Percentiles rank a stretch among this genome's conserved stretches.
phyloP scores from a whole-genome alignment of 2,329 filamentous ascomycete species.

The Fusarium gaditjirri region DNA sequence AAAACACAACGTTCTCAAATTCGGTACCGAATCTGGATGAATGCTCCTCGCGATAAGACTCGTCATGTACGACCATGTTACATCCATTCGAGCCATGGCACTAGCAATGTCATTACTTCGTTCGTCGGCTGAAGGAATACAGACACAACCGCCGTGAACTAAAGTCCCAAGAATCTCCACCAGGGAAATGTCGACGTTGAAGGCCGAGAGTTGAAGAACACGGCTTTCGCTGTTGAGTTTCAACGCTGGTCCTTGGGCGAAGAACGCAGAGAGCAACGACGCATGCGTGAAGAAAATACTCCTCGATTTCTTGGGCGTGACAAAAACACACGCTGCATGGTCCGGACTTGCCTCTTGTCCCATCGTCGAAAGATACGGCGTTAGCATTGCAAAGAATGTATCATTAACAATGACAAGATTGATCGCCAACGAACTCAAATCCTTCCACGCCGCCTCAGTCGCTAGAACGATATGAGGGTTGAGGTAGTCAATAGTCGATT shows the following conservation, averaged over 20 bases:
- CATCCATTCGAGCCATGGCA: constrained; percentile 61
- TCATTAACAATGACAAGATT: constrained; percentile 57
- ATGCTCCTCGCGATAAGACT: constrained; percentile 65
- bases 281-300: constrained; percentile 72
- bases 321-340: constrained; percentile 69
- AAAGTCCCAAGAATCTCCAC: constrained; percentile 64
- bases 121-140: constrained; percentile 64
- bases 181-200: constrained; percentile 64
- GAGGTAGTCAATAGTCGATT: constrained; percentile 57
- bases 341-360: constrained; percentile 52
- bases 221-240: constrained; percentile 62
- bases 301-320: constrained; percentile 66
- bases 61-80: constrained; percentile 66
- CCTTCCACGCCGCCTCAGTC: constrained; percentile 54
- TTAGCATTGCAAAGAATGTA: constrained; percentile 52
- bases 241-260: constrained; percentile 61
- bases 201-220: constrained; percentile 65
- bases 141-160: constrained; percentile 67
- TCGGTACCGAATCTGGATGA: constrained; percentile 50
- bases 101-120: constrained; percentile 61
- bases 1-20: constrained; percentile 56
- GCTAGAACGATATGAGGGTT: constrained; percentile 57
- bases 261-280: constrained; percentile 64
- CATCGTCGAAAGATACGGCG: constrained; percentile 44
- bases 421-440: constrained; percentile 53